A percentile compares a stretch with the other conserved stretches of the same genome.
Conservation (phyloP, 2,329 filamentous ascomycete species). For the Clonostachys byssicola region DNA sequence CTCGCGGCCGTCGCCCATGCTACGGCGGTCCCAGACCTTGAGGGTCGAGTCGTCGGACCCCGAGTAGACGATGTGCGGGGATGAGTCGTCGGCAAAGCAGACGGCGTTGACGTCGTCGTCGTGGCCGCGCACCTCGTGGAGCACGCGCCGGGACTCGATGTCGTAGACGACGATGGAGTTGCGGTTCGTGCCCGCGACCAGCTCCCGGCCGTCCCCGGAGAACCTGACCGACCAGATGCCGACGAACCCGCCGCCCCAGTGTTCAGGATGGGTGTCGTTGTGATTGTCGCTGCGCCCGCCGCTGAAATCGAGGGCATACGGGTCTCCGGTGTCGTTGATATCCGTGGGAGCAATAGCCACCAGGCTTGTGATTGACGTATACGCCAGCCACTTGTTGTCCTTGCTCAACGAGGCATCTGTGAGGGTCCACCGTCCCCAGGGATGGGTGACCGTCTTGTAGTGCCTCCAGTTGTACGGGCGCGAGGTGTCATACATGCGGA, state of each 20-base stretch:
- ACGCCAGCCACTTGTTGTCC: slow-evolving; percentile 88
- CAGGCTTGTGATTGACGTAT: slow-evolving; percentile 79
- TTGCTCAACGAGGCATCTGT: slow-evolving; percentile 90
- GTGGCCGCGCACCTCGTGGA: slow-evolving; percentile 76
- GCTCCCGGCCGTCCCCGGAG: slow-evolving; percentile 83
- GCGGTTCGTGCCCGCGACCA: slow-evolving; percentile 83
- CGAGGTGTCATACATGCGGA: slow-evolving; percentile 96
- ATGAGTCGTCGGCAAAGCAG: slow-evolving; percentile 84
- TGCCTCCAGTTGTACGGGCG: slow-evolving; percentile 95
- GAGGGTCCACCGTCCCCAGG: slow-evolving; percentile 89
- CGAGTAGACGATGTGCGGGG: slow-evolving; percentile 91
- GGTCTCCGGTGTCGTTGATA: slow-evolving; percentile 74
- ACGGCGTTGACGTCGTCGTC: slow-evolving; percentile 92
- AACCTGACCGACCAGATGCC: slow-evolving; percentile 89
- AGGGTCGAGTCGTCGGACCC: slow-evolving; percentile 92
- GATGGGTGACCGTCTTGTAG: slow-evolving; percentile 86
- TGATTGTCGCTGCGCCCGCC: slow-evolving; percentile 6
- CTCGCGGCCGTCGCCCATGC: slow-evolving; percentile 77
- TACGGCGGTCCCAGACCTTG: slow-evolving; percentile 94
- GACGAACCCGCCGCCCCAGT: slow-evolving; percentile 32
- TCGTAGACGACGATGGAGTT: slow-evolving; percentile 86
- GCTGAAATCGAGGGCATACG: slow-evolving; percentile 69
- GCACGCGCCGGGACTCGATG: slow-evolving; percentile 72
- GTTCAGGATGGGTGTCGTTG: too few relatives aligned
- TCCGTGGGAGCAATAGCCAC: slow-evolving; percentile 88